A percentile compares a stretch with the other conserved stretches of the same genome.
Conservation (phyloP, 495 filamentous ascomycete species). For the Xylaria telfairii region DNA sequence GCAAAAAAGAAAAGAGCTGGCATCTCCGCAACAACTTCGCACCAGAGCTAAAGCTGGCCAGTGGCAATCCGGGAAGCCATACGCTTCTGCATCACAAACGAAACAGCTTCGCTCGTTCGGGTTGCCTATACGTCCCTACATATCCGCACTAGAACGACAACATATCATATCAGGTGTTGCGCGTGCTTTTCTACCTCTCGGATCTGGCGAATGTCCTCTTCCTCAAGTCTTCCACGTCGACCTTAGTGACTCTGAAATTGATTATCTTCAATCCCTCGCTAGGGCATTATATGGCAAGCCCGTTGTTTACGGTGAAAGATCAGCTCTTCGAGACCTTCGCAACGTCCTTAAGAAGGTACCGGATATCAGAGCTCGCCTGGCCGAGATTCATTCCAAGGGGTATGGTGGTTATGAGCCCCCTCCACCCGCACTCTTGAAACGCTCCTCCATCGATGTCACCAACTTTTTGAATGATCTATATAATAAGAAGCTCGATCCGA, state of each 20-base stretch:
- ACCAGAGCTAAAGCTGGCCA: constrained; percentile 31
- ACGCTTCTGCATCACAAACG: not conserved
- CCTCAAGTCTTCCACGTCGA: constrained; percentile 48
- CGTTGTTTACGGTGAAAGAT: constrained; percentile 1
- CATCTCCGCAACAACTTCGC: constrained; percentile 28
- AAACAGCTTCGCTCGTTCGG: constrained; percentile 26
- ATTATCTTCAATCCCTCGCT: constrained; percentile 37
- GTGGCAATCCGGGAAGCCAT: constrained; percentile 34
- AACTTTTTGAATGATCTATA: constrained; percentile 45
- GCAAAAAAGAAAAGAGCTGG: constrained; percentile 3
- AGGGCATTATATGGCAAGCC: constrained; percentile 28
- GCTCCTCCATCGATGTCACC: constrained; percentile 38
- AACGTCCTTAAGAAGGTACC: constrained; percentile 32
- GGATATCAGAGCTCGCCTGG: constrained; percentile 22
- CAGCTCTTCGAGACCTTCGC: constrained; percentile 29
- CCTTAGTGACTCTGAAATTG: constrained; percentile 57
- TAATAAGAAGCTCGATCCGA: constrained; percentile 21
- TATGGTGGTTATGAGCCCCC: constrained; percentile 29
- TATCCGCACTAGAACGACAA: constrained; percentile 32
- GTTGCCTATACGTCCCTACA: constrained; percentile 40
- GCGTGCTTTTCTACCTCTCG: constrained; percentile 25
- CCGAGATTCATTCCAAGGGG: constrained; percentile 25
- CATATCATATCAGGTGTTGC: constrained; percentile 30
- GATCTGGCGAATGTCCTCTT: constrained; percentile 1
- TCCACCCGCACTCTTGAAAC: constrained; percentile 28